These are phyloP conservation scores for Puccinia polysora DNA, from an alignment of 1,284 basidiomycete genomes.

Conservation along the genomic window DNA sequence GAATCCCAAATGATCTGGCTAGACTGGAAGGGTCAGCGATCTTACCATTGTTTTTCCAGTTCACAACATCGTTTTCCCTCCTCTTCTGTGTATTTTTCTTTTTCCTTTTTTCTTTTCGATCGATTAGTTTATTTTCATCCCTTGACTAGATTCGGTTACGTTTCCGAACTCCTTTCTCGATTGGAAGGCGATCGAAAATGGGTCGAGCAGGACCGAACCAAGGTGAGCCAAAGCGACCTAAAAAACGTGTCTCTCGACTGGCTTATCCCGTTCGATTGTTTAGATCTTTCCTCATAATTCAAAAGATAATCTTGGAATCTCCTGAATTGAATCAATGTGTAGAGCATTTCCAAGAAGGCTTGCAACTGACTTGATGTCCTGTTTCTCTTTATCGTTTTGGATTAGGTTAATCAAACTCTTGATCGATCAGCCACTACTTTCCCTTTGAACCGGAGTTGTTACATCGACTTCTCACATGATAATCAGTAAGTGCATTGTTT, in stretches of 20 bases:
- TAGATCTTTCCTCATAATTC: background rate
- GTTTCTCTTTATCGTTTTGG: no score
- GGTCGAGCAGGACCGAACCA: slow-evolving; percentile 8
- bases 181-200: slow-evolving; percentile 7
- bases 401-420: slow-evolving; percentile 37
- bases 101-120: background rate
- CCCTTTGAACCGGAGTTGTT: slow-evolving; percentile 16
- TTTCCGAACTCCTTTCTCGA: slow-evolving; percentile 30
- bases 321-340: no score
- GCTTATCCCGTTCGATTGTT: no score
- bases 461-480: slow-evolving; percentile 38
- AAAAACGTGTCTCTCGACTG: background rate
- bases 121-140: background rate
- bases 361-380: no score
- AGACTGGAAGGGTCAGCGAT: slow-evolving; percentile 18
- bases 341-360: no score
- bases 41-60: no score
- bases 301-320: background rate
- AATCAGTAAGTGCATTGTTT: slow-evolving; percentile 23
- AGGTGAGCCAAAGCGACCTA: background rate
- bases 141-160: slow-evolving; percentile 19
- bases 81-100: background rate
- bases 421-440: slow-evolving; percentile 22
- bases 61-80: no score
- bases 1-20: slow-evolving; percentile 16